Evolutionary conservation across 192 early-diverging fungal species (phyloP), one percentile per base, ranked within the genome.

Genomic region (Coemansia sp.): DNA sequence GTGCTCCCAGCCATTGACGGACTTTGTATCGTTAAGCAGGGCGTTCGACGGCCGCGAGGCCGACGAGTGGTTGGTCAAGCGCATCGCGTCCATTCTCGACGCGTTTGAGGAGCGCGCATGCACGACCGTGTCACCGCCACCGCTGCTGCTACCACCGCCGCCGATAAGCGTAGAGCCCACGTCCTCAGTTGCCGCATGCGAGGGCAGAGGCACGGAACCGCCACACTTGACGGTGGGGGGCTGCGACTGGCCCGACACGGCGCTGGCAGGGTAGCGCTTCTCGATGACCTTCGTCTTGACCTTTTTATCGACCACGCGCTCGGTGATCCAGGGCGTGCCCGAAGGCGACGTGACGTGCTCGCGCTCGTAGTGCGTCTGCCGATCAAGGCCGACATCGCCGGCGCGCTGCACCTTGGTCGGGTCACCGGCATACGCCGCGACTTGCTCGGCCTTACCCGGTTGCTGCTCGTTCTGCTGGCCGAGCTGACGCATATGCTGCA

Each of bases 1-100:
- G 32, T 85, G 84, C 22, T 82, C 76, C 79, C 79, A 85, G 46
- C 79, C 79, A 58, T 82, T 85, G 32, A 83, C 68, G 15, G 45
- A 63, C 54, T 57, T 71, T 15, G 73, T 83, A 60, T 79, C 76
- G 69, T 83, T 83, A 15, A 77, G 72, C 38, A 83, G 62, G 39
- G 65, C 64, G 14, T 74, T 74, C n/a, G 70, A 70, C 6, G 79
- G 79, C 12, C 79, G 79, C 42, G 79, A 82, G 19, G 74, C 71
- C 10, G 74, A 72, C 66, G 73, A 76, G 14, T 39, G 47, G 45
- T 65, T 66, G 31, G 20, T 56, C 0, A 65, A 29, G 17, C 76
- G 76, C 47, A 66, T 15, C 14, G 58, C 60, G 3, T 66, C 66
- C 40, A 66, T 46, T 10, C 65, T 54, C 24, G 76, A 64, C 8